Percentiles rank a stretch among this genome's conserved stretches.
phyloP scores from a whole-genome alignment of 805 yeast species.

The Geotrichum ghanense region DNA sequence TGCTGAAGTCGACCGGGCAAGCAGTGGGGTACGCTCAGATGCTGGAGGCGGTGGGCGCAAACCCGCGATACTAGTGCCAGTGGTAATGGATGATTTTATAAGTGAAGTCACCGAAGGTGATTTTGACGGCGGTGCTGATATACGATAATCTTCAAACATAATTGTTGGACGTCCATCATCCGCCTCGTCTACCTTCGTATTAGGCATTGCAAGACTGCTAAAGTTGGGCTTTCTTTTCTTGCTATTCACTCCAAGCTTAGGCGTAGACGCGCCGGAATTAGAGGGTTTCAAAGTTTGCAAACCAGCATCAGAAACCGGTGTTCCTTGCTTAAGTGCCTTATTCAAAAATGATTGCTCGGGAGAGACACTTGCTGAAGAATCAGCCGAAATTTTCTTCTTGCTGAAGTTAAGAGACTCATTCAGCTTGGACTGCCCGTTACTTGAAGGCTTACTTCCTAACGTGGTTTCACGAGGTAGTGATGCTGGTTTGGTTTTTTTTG shows the following conservation, averaged over 20 bases:
- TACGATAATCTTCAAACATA: conserved; percentile 17
- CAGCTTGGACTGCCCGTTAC: too few species aligned
- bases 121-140: background rate
- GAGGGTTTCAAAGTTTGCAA: background rate
- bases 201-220: conserved; percentile 23
- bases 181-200: conserved; percentile 21
- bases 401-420: background rate
- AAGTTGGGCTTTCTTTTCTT: conserved; percentile 21
- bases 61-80: background rate
- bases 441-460: background rate
- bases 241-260: background rate
- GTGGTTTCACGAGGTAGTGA: background rate
- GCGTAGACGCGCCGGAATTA: background rate
- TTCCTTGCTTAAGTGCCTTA: background rate
- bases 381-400: background rate
- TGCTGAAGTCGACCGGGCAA: background rate
- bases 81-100: background rate
- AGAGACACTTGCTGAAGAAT: background rate
- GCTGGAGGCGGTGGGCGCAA: background rate
- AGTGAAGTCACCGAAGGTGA: background rate
- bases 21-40: conserved; percentile 10
- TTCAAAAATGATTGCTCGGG: background rate
- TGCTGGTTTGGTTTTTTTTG: too few species aligned
- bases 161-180: conserved; percentile 17
- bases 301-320: background rate